Conservation (phyloP, 495 filamentous ascomycete species). For the Penicillium robsamsonii region DNA sequence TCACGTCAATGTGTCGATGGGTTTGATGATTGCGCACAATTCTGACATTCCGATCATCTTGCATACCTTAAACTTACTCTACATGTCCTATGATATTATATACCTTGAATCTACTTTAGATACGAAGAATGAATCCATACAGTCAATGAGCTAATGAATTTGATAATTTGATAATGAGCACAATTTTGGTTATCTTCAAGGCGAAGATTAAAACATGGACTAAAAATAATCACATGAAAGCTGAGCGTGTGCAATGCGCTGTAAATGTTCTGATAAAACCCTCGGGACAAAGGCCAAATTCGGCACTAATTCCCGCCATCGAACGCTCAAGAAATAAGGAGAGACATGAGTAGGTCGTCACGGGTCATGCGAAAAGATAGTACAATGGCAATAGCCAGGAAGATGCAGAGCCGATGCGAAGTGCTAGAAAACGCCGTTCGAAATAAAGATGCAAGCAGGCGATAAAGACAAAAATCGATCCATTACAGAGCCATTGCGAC, state of each 20-base stretch:
- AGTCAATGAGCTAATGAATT: too few species aligned
- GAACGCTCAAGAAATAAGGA: slow-evolving; percentile 24
- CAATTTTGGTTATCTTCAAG: slow-evolving; percentile 11
- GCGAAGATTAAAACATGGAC: slow-evolving; percentile 1
- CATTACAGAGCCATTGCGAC: slow-evolving; percentile 41
- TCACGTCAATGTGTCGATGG: too few species aligned
- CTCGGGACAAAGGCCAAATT: background rate
- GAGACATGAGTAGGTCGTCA: slow-evolving; percentile 20
- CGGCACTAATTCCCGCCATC: background rate
- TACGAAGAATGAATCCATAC: too few species aligned
- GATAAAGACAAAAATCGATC: background rate
- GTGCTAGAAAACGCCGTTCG: slow-evolving; percentile 12
- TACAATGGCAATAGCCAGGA: slow-evolving; percentile 21
- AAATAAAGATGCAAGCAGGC: slow-evolving; percentile 10
- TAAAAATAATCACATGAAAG: slow-evolving; percentile 15
- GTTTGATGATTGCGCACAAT: too few species aligned
- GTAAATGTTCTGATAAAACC: slow-evolving; percentile 9
- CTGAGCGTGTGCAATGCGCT: slow-evolving; percentile 10
- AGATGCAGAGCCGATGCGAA: slow-evolving; percentile 16
- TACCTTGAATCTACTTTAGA: too few species aligned
- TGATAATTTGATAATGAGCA: background rate
- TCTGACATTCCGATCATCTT: too few species aligned
- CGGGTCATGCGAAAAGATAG: slow-evolving; percentile 25
- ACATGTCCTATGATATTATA: too few species aligned
- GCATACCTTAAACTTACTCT: too few species aligned